Evolutionary conservation across 2,329 filamentous ascomycete genomes (phyloP).

Genomic region (Cercospora berteroae): DNA sequence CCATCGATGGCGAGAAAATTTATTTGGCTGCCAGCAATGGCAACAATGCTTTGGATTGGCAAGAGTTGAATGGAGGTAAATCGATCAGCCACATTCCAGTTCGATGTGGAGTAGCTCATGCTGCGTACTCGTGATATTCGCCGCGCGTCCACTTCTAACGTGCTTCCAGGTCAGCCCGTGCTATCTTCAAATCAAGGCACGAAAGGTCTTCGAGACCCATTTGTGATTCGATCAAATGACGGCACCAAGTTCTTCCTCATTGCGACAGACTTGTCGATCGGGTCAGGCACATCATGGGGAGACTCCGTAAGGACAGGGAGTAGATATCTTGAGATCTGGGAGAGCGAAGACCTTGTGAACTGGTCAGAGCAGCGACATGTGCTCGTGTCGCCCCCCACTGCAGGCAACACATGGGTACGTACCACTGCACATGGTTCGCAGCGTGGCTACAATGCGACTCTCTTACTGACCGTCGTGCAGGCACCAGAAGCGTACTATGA

Average conservation of each 20-base stretch:
- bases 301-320: slow-evolving; percentile 50
- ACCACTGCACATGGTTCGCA: not conserved
- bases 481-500: slow-evolving; percentile 58
- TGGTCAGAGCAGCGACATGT: slow-evolving; percentile 54
- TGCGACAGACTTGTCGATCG: slow-evolving; percentile 55
- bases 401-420: slow-evolving; percentile 53
- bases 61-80: slow-evolving; percentile 47
- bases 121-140: not conserved
- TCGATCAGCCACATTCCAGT: not conserved
- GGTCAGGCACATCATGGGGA: slow-evolving; percentile 54
- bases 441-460: not conserved
- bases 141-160: not conserved
- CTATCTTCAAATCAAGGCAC: slow-evolving; percentile 50
- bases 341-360: slow-evolving; percentile 51
- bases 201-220: slow-evolving; percentile 53
- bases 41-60: slow-evolving; percentile 54
- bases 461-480: not conserved
- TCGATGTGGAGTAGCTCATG: not conserved
- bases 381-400: slow-evolving; percentile 49
- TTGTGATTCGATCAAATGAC: slow-evolving; percentile 53
- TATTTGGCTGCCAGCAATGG: slow-evolving; percentile 54
- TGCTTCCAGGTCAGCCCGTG: slow-evolving; percentile 40
- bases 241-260: slow-evolving; percentile 54
- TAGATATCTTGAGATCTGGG: slow-evolving; percentile 52
- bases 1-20: slow-evolving; percentile 51